A percentile compares a stretch with the other conserved stretches of the same genome.
Evolutionary conservation across 768 basidiomycete genomes (phyloP).

Genomic region (Boletus subparvulus): DNA sequence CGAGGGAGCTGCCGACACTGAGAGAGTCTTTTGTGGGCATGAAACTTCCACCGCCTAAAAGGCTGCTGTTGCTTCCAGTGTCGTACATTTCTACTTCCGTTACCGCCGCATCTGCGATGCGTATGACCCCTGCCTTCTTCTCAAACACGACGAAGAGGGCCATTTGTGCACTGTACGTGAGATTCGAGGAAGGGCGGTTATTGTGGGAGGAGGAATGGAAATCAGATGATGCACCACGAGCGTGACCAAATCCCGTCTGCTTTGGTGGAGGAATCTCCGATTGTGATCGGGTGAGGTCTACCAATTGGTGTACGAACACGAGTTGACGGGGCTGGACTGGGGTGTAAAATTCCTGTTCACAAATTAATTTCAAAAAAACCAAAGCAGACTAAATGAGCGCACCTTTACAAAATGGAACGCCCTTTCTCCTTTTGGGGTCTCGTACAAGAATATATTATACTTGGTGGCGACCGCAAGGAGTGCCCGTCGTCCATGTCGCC

Average conservation of each 20-base stretch:
- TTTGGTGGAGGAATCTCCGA: slow-evolving; percentile 39
- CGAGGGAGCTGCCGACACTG: slow-evolving; percentile 23
- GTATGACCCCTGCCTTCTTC: slow-evolving; percentile 84
- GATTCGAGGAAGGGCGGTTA: slow-evolving; percentile 30
- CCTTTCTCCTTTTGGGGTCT: slow-evolving; percentile 79
- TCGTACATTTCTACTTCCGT: slow-evolving; percentile 71
- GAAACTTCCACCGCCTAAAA: slow-evolving; percentile 22
- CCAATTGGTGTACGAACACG: slow-evolving; percentile 68
- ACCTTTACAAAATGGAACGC: slow-evolving; percentile 82
- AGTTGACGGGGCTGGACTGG: slow-evolving; percentile 67
- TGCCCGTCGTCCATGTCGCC: slow-evolving; percentile 44
- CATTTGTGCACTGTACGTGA: slow-evolving; percentile 67
- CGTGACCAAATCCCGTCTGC: slow-evolving; percentile 34
- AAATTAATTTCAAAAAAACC: not conserved
- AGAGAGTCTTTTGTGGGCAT: slow-evolving; percentile 22
- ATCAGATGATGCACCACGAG: slow-evolving; percentile 43
- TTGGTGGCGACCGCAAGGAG: slow-evolving; percentile 78
- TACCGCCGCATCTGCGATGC: slow-evolving; percentile 76
- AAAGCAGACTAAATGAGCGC: not conserved
- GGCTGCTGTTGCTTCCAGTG: slow-evolving; percentile 8
- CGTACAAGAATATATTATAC: slow-evolving; percentile 69
- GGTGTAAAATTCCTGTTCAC: slow-evolving; percentile 77
- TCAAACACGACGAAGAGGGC: slow-evolving; percentile 83
- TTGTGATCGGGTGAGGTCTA: slow-evolving; percentile 48
- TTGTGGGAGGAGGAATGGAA: slow-evolving; percentile 34